Evolutionary conservation across 257 asterid species (phyloP).

Genomic region (Nemophila menziesii): DNA sequence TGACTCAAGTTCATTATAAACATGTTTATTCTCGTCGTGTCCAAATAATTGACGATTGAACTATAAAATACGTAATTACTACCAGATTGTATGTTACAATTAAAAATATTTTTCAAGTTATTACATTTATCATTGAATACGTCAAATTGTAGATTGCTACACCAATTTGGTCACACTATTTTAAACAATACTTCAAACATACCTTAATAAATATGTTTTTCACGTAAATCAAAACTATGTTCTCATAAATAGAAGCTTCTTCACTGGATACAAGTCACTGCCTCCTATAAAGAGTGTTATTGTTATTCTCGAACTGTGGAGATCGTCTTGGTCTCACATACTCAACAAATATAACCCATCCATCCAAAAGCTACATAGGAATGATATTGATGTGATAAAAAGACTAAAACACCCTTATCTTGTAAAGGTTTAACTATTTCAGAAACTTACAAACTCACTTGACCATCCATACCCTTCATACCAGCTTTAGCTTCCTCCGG

Average conservation of each 20-base stretch:
- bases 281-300: slow-evolving; percentile 7
- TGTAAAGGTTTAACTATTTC: too few relatives aligned
- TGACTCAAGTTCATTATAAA: too few relatives aligned
- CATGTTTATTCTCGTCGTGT: too few relatives aligned
- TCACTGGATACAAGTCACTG: background rate
- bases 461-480: slow-evolving; percentile 75
- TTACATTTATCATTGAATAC: too few relatives aligned
- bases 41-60: too few relatives aligned
- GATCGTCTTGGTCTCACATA: slow-evolving; percentile 63
- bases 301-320: slow-evolving; percentile 20
- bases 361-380: slow-evolving; percentile 54
- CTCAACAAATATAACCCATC: slow-evolving; percentile 79
- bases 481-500: slow-evolving; percentile 68
- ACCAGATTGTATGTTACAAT: too few relatives aligned
- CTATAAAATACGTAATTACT: too few relatives aligned
- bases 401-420: slow-evolving; percentile 7
- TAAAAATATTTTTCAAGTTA: too few relatives aligned
- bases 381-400: too few relatives aligned
- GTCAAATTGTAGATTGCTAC: background rate
- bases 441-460: slow-evolving; percentile 27
- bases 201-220: background rate
- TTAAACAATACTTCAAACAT: background rate
- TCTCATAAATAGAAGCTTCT: background rate
- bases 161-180: background rate
- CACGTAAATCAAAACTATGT: background rate